Evolutionary conservation across 179 eudicot genomes (phyloP), one percentile per base, ranked within the genome.

Genomic region (Spergularia azorica): DNA sequence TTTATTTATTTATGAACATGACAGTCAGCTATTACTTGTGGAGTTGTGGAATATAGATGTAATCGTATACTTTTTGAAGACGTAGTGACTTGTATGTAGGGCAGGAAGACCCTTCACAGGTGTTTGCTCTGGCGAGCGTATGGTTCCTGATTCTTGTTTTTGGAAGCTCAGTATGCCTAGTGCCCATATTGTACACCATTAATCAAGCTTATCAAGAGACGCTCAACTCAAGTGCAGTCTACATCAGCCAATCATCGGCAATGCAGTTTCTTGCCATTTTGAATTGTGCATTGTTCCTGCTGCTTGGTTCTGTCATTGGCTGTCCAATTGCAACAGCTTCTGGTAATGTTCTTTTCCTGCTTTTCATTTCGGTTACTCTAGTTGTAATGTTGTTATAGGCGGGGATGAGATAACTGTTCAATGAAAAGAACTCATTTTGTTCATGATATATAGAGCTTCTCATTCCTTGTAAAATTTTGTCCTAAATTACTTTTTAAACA

Each of bases 21-120:
- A 26, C 32, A 26, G 32, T 26, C 32, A 26, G 32, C 32, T 26
- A 26, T 26, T 26, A 26, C 32, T 26, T 26, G 32, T 26, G 32
- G 32, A 26, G 32, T 60, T 64, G 68, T 64, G 38, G 48, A 17
- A 38, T 64, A 20, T 50, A 21, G 32, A 69, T 17, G 68, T 64
- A 66, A 39, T 71, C 66, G 64, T 75, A 51, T 83, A 63, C 71
- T 77, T 48, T 68, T 86, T 88, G 88, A 91, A 86, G 79, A 86
- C 75, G 82, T 79, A 87, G 77, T 89, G 84, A 87, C 92, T 16
- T 93, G 90, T 79, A 81, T 91, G 97, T 95, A 95, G 97, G 97
- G 98, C 98, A 95, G 98, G 98, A 91, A 89, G 98, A 95, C 79
- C 97, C 89, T 83, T 88, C 97, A 62, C 98, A 93, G 89, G 97